A percentile compares a stretch with the other conserved stretches of the same genome.
phyloP scores from a whole-genome alignment of 768 basidiomycete genomes.

The Collybia mongolica region DNA sequence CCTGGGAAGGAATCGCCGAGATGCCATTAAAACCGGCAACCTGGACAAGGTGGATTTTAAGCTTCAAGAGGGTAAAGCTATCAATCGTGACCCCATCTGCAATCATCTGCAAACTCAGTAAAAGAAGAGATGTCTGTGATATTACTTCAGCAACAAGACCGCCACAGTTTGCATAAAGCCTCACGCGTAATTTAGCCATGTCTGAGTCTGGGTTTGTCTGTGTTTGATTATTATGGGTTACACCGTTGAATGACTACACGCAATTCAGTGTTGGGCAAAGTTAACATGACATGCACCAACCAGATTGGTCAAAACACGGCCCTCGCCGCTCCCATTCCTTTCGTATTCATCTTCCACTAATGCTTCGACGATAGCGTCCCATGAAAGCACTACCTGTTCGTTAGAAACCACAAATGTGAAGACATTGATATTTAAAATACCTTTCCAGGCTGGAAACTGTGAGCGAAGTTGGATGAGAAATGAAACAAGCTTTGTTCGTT shows the following conservation, averaged over 20 bases:
- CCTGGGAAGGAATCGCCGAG: conserved; percentile 40
- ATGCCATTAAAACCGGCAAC: conserved; percentile 57
- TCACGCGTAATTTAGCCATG: conserved; percentile 43
- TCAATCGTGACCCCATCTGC: conserved; percentile 60
- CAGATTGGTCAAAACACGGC: not conserved
- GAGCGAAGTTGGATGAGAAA: conserved; percentile 71
- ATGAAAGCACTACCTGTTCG: conserved; percentile 52
- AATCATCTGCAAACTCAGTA: conserved; percentile 65
- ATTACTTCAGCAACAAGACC: not conserved
- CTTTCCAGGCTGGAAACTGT: conserved; percentile 66
- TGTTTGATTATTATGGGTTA: conserved; percentile 3
- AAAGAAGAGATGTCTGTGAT: conserved; percentile 50
- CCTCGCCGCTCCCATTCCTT: conserved; percentile 33
- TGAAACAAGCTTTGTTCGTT: conserved; percentile 54
- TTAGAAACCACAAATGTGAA: not conserved
- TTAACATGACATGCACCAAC: too few species aligned
- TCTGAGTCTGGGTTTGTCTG: conserved; percentile 41
- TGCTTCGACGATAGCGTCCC: conserved; percentile 59
- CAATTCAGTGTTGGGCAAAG: too few species aligned
- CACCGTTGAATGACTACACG: conserved; percentile 43
- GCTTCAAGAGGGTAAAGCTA: conserved; percentile 48
- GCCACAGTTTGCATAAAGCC: conserved; percentile 7
- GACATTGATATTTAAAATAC: conserved; percentile 29
- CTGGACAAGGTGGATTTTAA: conserved; percentile 56
- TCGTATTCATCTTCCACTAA: conserved; percentile 55